phyloP scores from a whole-genome alignment of 2,329 filamentous ascomycete species.

The Tolypocladium album region DNA sequence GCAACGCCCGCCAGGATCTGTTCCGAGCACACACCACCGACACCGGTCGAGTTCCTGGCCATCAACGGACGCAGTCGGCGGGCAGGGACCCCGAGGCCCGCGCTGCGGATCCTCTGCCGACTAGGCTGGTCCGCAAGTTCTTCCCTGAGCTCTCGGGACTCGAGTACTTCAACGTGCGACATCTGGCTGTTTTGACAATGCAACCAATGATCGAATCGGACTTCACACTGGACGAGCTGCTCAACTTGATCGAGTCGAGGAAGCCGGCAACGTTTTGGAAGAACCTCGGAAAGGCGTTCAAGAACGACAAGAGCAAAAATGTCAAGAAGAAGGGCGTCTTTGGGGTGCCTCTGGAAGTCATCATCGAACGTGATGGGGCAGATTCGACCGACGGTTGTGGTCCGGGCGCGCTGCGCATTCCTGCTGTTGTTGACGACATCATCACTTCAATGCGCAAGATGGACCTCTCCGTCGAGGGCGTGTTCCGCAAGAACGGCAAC shows the following conservation, averaged over 20 bases:
- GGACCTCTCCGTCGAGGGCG: constrained; percentile 97
- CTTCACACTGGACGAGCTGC: constrained; percentile 87
- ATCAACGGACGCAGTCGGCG: constrained; percentile 50
- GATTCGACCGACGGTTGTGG: constrained; percentile 98
- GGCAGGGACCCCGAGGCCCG: constrained; percentile 41
- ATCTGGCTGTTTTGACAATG: constrained; percentile 90
- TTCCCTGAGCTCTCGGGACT: constrained; percentile 93
- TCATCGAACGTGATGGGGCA: constrained; percentile 87
- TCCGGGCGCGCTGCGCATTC: constrained; percentile 79
- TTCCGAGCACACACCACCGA: constrained; percentile 43
- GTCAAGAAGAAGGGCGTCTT: constrained; percentile 92
- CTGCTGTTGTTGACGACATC: constrained; percentile 89
- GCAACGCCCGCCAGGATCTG: constrained; percentile 46
- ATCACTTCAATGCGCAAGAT: constrained; percentile 94
- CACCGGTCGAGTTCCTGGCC: constrained; percentile 48
- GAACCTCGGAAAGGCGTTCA: constrained; percentile 94
- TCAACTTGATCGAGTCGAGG: constrained; percentile 84
- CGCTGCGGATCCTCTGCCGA: constrained; percentile 39
- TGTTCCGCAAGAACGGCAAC: constrained; percentile 98
- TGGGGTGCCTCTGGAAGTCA: constrained; percentile 74
- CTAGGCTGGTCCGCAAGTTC: constrained; percentile 60
- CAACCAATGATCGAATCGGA: constrained; percentile 82
- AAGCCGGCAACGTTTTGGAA: constrained; percentile 92
- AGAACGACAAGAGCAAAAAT: constrained; percentile 66
- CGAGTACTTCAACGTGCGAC: constrained; percentile 95